Percentiles rank a stretch among this genome's conserved stretches.
Conservation (phyloP, 1,139 yeast genomes). For the Suhomyces taliae region DNA sequence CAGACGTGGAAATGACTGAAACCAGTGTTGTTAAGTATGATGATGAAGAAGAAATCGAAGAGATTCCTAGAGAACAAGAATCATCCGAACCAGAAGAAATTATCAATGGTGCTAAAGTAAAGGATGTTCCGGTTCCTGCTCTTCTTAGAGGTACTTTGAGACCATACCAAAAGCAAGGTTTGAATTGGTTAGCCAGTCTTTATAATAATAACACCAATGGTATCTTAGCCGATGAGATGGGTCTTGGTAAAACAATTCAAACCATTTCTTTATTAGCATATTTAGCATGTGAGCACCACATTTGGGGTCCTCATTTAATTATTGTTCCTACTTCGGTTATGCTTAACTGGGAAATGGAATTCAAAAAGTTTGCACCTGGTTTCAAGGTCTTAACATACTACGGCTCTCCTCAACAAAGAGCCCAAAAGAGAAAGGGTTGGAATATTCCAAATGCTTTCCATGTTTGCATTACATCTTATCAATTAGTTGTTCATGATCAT, state of each 20-base stretch:
- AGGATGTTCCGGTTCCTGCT: conserved; percentile 70
- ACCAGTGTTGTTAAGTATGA: not conserved
- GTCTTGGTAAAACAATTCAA: conserved; percentile 95
- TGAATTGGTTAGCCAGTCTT: conserved; percentile 94
- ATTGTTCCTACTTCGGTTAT: conserved; percentile 98
- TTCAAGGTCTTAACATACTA: conserved; percentile 93
- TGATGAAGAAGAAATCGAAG: conserved; percentile 3
- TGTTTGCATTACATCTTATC: conserved; percentile 95
- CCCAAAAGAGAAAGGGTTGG: conserved; percentile 96
- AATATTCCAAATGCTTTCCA: conserved; percentile 94
- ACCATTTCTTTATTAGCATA: conserved; percentile 86
- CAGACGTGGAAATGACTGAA: not conserved
- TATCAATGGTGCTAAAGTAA: conserved; percentile 50
- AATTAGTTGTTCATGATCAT: conserved; percentile 94
- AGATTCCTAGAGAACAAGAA: conserved; percentile 16
- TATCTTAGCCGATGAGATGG: conserved; percentile 98
- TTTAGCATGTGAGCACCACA: conserved; percentile 87
- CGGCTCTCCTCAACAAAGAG: conserved; percentile 97
- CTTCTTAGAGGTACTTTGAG: conserved; percentile 78
- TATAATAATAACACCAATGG: conserved; percentile 94
- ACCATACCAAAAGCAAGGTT: conserved; percentile 92
- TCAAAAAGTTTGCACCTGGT: conserved; percentile 97
- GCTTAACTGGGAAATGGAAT: conserved; percentile 99
- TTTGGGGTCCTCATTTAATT: conserved; percentile 98
- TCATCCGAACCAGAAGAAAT: conserved; percentile 9